Percentiles rank a stretch among this genome's conserved stretches.
phyloP scores from a whole-genome alignment of 345 rosid genomes.

The Eucalyptus curtisii region DNA sequence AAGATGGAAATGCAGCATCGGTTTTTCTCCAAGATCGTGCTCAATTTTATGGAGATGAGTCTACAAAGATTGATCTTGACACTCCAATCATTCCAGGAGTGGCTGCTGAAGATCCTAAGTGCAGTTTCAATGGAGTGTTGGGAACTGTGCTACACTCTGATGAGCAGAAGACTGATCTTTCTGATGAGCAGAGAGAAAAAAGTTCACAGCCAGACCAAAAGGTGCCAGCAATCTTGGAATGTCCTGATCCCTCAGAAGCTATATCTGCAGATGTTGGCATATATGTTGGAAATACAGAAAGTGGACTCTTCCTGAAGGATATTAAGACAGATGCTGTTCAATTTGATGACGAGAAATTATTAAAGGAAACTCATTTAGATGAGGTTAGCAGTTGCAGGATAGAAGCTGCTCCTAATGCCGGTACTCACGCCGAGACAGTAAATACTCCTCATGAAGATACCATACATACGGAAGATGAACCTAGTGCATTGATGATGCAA shows the following conservation, averaged over 20 bases:
- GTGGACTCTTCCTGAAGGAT: not conserved
- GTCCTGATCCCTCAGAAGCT: not conserved
- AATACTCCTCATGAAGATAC: not conserved
- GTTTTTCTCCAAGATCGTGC: not conserved
- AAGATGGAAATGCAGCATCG: not conserved
- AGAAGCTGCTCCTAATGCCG: not conserved
- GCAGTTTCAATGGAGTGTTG: not conserved
- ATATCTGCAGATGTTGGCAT: not conserved
- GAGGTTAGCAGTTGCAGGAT: not conserved
- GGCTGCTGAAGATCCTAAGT: not conserved
- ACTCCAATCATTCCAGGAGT: not conserved
- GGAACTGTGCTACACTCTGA: not conserved
- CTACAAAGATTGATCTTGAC: not conserved
- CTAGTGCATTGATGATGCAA: not conserved
- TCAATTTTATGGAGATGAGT: not conserved
- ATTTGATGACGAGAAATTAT: not conserved
- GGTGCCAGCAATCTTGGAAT: not conserved
- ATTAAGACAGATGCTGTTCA: not conserved
- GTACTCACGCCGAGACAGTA: not conserved
- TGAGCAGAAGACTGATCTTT: not conserved
- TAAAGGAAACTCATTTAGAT: not conserved
- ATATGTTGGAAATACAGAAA: not conserved
- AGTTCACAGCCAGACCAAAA: not conserved
- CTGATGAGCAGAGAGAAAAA: not conserved
- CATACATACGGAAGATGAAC: not conserved